These are phyloP conservation scores for Bacidia rubella DNA, from an alignment of 495 filamentous ascomycete genomes.

Conservation along the genomic window DNA sequence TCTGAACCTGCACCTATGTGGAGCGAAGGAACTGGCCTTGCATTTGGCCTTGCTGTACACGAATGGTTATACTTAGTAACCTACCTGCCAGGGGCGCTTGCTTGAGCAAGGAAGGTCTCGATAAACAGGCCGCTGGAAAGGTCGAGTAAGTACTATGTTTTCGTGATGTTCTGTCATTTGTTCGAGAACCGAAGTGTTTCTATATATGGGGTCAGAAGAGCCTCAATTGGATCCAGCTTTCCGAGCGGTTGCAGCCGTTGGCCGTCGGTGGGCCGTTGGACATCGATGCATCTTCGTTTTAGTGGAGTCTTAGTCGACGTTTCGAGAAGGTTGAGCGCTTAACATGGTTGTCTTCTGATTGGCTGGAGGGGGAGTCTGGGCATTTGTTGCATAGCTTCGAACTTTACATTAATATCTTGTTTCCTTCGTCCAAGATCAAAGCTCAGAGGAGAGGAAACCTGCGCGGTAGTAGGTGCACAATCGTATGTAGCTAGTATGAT, in stretches of 20 bases:
- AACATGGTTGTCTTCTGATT: not conserved
- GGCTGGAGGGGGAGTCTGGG: not conserved
- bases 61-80: not conserved
- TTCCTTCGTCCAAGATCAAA: too few relatives aligned
- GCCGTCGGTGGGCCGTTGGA: not conserved
- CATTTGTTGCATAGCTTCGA: too few relatives aligned
- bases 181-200: not conserved
- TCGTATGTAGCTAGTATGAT: too few relatives aligned
- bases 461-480: too few relatives aligned
- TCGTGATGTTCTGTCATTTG: not conserved
- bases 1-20: not conserved
- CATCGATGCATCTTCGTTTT: not conserved
- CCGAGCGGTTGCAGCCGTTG: conserved; percentile 1
- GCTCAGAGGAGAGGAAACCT: too few relatives aligned
- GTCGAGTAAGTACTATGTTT: not conserved
- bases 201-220: not conserved
- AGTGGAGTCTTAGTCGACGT: not conserved
- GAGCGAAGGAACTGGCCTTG: not conserved
- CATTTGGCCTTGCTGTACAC: not conserved
- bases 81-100: not conserved
- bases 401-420: too few relatives aligned
- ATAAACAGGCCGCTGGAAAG: not conserved
- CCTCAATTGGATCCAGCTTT: not conserved
- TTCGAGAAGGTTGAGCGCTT: not conserved
- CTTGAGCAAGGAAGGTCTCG: not conserved